Conservation (phyloP, 306 rosid species). For the Gastrolobium villosum region DNA sequence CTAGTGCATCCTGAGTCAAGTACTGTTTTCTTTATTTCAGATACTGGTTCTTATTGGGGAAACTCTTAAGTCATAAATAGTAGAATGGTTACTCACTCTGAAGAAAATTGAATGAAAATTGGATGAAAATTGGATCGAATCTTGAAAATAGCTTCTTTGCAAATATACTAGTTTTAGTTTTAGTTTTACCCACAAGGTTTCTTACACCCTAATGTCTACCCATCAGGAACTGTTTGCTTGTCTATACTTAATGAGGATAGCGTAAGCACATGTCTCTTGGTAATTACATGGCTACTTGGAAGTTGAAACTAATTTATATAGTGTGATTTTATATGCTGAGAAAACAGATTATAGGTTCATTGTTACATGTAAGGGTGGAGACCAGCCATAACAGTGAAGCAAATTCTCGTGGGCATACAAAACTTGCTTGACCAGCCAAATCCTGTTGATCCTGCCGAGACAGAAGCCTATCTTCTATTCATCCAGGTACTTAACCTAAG, state of each 20-base stretch:
- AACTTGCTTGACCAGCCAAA: conserved; percentile 86
- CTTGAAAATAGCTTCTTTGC: too few species aligned
- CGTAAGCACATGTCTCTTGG: conserved; percentile 63
- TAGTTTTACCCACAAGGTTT: conserved; percentile 94
- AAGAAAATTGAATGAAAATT: background rate
- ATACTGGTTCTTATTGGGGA: background rate
- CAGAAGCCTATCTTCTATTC: conserved; percentile 96
- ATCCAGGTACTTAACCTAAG: conserved; percentile 76
- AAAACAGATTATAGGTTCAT: conserved; percentile 23
- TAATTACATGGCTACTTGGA: conserved; percentile 29
- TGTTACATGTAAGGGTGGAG: conserved; percentile 80
- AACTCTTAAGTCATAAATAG: background rate
- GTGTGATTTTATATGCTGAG: background rate
- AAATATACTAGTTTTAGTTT: too few species aligned
- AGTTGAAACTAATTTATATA: conserved; percentile 34
- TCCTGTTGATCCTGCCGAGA: conserved; percentile 92
- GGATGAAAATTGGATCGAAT: too few species aligned
- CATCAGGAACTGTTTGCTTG: conserved; percentile 95
- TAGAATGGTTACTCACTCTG: conserved; percentile 6
- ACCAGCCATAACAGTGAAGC: conserved; percentile 91
- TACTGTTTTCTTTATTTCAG: background rate
- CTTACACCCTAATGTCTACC: conserved; percentile 98
- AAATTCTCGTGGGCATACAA: conserved; percentile 86
- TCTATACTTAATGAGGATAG: conserved; percentile 99
- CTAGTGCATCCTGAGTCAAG: background rate